Conservation (phyloP, 805 yeast genomes). For the Candida ulmi region DNA sequence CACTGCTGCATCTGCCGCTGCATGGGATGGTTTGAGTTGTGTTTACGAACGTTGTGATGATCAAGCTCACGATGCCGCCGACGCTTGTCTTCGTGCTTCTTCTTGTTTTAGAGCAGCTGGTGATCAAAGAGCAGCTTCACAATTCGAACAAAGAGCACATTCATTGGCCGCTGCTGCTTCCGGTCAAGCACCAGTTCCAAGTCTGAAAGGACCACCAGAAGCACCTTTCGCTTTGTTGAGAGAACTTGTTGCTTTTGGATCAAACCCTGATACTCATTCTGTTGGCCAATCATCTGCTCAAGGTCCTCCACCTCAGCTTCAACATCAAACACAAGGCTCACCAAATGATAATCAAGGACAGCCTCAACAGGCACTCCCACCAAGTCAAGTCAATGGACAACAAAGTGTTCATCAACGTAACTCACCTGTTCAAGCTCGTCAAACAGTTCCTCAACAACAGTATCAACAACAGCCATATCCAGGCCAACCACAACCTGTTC, state of each 20-base stretch:
- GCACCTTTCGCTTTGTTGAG: slow-evolving; percentile 35
- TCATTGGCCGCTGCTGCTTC: slow-evolving; percentile 36
- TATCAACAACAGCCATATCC: neutral
- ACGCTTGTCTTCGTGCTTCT: slow-evolving; percentile 50
- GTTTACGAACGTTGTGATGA: slow-evolving; percentile 61
- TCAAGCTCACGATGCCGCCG: slow-evolving; percentile 54
- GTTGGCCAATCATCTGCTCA: slow-evolving; percentile 1
- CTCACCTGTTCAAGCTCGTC: neutral
- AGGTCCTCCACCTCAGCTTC: slow-evolving; percentile 11
- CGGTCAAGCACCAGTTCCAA: slow-evolving; percentile 40
- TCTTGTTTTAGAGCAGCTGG: slow-evolving; percentile 43
- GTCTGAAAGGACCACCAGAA: slow-evolving; percentile 40
- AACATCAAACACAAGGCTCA: slow-evolving; percentile 10
- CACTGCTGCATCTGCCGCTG: slow-evolving; percentile 40
- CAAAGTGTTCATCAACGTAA: slow-evolving; percentile 12
- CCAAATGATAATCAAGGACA: slow-evolving; percentile 19
- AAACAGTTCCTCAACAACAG: neutral
- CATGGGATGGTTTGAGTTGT: slow-evolving; percentile 61
- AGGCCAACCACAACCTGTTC: slow-evolving; percentile 1
- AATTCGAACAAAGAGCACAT: slow-evolving; percentile 39
- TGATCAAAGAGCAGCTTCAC: slow-evolving; percentile 34
- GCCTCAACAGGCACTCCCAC: slow-evolving; percentile 10
- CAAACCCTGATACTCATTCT: slow-evolving; percentile 11
- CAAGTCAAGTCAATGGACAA: no score
- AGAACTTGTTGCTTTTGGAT: slow-evolving; percentile 21